Percentiles rank a stretch among this genome's conserved stretches.
These are phyloP conservation scores for Eimeria necatrix DNA, from an alignment of 169 alveolate species.

Conservation along the genomic window DNA sequence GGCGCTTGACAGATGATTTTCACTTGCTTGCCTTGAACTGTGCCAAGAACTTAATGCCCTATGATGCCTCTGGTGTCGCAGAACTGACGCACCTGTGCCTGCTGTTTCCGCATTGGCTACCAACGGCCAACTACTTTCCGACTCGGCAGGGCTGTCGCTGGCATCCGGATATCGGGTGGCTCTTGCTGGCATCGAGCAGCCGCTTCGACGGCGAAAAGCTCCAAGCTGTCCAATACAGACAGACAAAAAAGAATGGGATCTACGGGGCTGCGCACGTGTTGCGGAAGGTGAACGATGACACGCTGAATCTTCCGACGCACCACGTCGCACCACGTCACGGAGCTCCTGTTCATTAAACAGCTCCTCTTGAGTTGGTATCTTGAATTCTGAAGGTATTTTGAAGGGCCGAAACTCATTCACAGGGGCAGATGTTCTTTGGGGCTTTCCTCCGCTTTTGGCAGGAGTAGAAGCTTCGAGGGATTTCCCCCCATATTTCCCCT, in stretches of 20 bases:
- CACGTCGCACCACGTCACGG: slow-evolving; percentile 49
- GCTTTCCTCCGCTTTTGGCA: neutral
- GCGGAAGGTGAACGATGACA: slow-evolving; percentile 36
- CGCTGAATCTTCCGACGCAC: slow-evolving; percentile 34
- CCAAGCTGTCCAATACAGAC: slow-evolving; percentile 54
- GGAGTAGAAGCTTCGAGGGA: neutral
- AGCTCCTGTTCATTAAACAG: slow-evolving; percentile 8
- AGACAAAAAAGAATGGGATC: slow-evolving; percentile 51
- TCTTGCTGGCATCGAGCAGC: slow-evolving; percentile 62
- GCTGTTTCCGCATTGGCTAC: neutral
- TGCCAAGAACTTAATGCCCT: neutral
- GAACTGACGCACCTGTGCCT: slow-evolving; percentile 40
- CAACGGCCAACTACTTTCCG: neutral
- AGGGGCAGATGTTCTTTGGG: neutral
- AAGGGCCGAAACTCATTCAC: neutral
- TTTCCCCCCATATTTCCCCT: slow-evolving; percentile 9
- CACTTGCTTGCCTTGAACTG: neutral
- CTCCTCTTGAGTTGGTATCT: neutral
- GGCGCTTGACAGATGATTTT: neutral
- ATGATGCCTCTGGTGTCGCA: slow-evolving; percentile 8
- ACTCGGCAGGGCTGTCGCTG: slow-evolving; percentile 13
- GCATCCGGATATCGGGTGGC: neutral
- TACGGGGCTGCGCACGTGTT: slow-evolving; percentile 12
- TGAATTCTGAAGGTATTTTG: neutral
- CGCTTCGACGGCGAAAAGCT: slow-evolving; percentile 31